Evolutionary conservation across 2,329 filamentous ascomycete genomes (phyloP).

Genomic region (Trichoderma semiorbis): DNA sequence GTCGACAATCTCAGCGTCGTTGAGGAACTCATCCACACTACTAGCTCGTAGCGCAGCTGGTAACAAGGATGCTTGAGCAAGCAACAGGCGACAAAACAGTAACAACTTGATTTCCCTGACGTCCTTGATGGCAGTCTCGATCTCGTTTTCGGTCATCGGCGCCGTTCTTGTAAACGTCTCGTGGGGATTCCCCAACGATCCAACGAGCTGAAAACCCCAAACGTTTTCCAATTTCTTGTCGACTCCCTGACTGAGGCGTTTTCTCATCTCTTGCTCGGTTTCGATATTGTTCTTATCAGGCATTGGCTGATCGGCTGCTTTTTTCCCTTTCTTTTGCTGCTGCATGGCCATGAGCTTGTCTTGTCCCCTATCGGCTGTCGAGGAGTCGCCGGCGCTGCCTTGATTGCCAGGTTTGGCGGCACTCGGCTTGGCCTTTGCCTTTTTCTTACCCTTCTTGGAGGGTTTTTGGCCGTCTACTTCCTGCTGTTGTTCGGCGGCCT

Average conservation of each 20-base stretch:
- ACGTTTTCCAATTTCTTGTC: slow-evolving; percentile 25
- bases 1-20: slow-evolving; percentile 25
- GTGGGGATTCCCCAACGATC: slow-evolving; percentile 26
- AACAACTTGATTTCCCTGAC: slow-evolving; percentile 30
- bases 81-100: slow-evolving; percentile 28
- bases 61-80: slow-evolving; percentile 27
- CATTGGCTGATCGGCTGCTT: slow-evolving; percentile 15
- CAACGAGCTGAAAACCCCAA: slow-evolving; percentile 25
- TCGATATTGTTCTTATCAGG: slow-evolving; percentile 30
- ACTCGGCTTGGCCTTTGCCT: neutral
- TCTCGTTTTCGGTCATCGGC: slow-evolving; percentile 26
- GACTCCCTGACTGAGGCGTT: slow-evolving; percentile 26
- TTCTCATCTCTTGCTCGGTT: slow-evolving; percentile 29
- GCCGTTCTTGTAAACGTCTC: slow-evolving; percentile 27
- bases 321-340: neutral
- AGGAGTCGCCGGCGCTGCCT: neutral
- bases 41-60: slow-evolving; percentile 26
- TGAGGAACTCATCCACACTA: slow-evolving; percentile 28
- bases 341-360: slow-evolving; percentile 6
- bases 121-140: slow-evolving; percentile 25
- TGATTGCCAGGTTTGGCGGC: neutral
- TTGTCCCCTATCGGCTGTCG: neutral
- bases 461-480: neutral
- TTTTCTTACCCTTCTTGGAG: neutral
- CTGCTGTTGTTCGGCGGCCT: neutral